Evolutionary conservation across 2,329 filamentous ascomycete species (phyloP), one percentile per base, ranked within the genome.

Genomic region (Trichoderma sp.): DNA sequence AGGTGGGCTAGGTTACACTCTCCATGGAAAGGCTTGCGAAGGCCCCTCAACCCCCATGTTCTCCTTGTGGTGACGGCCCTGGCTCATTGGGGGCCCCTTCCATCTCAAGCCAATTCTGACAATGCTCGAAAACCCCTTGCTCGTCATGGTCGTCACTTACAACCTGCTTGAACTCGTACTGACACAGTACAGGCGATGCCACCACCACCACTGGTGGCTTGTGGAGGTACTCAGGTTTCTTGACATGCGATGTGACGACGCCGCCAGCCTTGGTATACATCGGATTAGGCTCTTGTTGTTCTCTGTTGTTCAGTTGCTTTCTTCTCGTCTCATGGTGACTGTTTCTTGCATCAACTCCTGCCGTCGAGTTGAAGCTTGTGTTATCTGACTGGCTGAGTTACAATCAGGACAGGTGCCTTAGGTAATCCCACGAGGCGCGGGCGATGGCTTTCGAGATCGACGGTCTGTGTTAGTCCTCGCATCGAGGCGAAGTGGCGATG

Each of bases 401-500:
- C 21, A 24, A 3, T 3, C 3, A 24, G 21, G 21, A 24, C 3
- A 24, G 58, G 43, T 45, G n/a, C 1, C n/a, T 12, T 34, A 54
- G 34, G n/a, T 54, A 3, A n/a, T 7, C 30, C 3, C 17, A 30
- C n/a, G n/a, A 54, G 34, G n/a, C 9, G n/a, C 28, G 3, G 4
- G 28, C 19, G 24, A 52, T 26, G 26, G 28, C 30, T 52, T 52
- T 30, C 44, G 9, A 59, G 6, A 24, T 19, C 44, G 24, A 57
- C 26, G 24, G 55, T n/a, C 15, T 30, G 14, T 45, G 41, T 52
- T 52, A 28, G 28, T 19, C 43, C 17, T 24, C 47, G 47, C 19
- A 19, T 39, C n/a, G 10, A 39, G 30, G 15, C 30, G 28, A 54
- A 54, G 54, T 61, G 58, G 58, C 58, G 47, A 61, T 61, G 58